Base-by-base conservation (phyloP, 345 rosid species). In the Euclidium syriacum region DNA sequence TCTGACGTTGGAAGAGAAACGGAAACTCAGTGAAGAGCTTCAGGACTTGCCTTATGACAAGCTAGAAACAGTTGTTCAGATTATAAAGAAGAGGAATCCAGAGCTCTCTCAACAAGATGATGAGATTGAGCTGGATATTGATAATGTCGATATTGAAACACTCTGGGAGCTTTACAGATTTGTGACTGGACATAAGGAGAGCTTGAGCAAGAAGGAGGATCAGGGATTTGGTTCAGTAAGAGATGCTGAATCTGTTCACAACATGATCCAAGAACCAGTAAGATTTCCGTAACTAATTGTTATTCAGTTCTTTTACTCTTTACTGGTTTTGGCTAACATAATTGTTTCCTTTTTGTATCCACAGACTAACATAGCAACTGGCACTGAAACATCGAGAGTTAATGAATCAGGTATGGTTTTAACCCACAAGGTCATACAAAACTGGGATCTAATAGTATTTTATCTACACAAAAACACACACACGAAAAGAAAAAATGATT, bases 101-200 rank as follows among this genome's bases (percentile, higher is more conserved):
- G 83, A 73, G n/a, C 85, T 90, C 69, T 80, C 76, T 50, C 87
- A 80, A 58, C 82, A 85, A 51, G 96, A 90, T 62, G 91, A 87
- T 76, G 99, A 90, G 73, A 83, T 94, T 70, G 99, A 90, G 72
- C 79, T 94, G 60, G 97, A 94, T 57, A 85, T 94, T 33, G 97
- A 90, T 58, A 74, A 75, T 71, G 72, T 94, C 65, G 96, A 90
- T 71, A 62, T 72, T 36, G 81, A 90, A 62, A 90, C 95, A 11
- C 88, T 90, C 50, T 94, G 96, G 99, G 95, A 90, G 71, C 91
- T 94, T 49, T 76, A 94, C 64, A 72, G 75, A 44, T 82, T 85
- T 57, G 86, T 90, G 27, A 75, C 63, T 27, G 64, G 78, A 60
- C 73, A 85, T 58, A 78, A 74, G 56, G 87, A 73, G 61, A 65